Base-by-base conservation (phyloP, 2,329 filamentous ascomycete species). In the Calcarisporium arbuscula region DNA sequence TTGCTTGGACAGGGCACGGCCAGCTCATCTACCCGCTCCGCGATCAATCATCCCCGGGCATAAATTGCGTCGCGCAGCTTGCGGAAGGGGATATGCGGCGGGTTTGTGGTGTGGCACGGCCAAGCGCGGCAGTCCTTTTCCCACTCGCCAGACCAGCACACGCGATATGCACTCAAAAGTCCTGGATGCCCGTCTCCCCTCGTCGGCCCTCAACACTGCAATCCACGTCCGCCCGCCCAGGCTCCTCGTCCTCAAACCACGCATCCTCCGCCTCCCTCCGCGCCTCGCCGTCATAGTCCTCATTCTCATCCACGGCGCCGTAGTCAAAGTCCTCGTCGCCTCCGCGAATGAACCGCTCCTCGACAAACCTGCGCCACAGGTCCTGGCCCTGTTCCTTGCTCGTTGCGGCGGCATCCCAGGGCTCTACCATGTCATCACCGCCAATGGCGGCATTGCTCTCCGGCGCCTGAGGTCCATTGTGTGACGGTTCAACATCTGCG, bases 291-390 rank as follows among this genome's bases (percentile, higher is more conserved):
- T 94, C 86, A 36, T 78, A 80, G 15, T 80, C 78, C 19, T 87
- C 80, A 49, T 83, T 79, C 22, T 65, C 63, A 51, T 95, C 88
- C 5, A 94, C 80, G 4, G 44, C 49, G 2, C 49, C 56, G 52
- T 94, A 95, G 41, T 90, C 81, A 48, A 94, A 90, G 30, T 94
- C 86, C 2, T 71, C 67, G 50, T 94, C 88, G 6, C 71, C 70
- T 1, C 88, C 88, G 15, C 70, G 63, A 19, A 95, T 58, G 49
- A 95, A 95, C 22, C 87, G 71, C 47, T 81, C 66, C 21, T 75
- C 72, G 64, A 94, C 77, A 48, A 82, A 84, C 38, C 75, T 75
- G 22, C 65, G 62, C 88, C 88, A 95, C 39, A 77, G 70, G 41
- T 70, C 66, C 32, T 67, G 62, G 0, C 81, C 88, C 30, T 87